Conservation (phyloP, 2,329 filamentous ascomycete species). For the Juglanconis oblonga region DNA sequence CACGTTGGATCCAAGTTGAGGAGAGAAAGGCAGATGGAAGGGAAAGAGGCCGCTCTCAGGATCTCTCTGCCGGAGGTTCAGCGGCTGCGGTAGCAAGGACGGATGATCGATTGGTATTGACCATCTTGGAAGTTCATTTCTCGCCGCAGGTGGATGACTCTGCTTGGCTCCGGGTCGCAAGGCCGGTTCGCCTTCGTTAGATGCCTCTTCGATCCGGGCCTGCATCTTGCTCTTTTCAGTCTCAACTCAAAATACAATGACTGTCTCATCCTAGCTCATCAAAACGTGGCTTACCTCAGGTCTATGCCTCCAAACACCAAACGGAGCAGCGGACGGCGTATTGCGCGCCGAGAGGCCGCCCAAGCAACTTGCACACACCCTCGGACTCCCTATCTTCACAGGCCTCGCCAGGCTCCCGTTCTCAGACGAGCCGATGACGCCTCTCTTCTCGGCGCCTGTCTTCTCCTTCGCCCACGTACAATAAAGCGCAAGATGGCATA, state of each 20-base stretch:
- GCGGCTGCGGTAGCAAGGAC: neutral
- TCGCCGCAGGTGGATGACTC: neutral
- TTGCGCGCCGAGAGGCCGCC: neutral
- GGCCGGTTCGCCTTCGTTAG: neutral
- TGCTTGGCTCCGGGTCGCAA: neutral
- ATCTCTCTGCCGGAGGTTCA: neutral
- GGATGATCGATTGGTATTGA: neutral
- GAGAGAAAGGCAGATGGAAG: neutral
- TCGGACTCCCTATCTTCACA: neutral
- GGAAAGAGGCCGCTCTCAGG: neutral
- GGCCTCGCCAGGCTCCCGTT: neutral
- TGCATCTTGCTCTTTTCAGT: neutral
- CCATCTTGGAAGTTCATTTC: neutral
- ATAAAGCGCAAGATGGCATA: slow-evolving; percentile 9
- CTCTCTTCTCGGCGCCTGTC: neutral
- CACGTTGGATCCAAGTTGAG: neutral
- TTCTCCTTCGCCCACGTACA: neutral
- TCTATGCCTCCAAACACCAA: neutral
- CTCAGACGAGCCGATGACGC: neutral
- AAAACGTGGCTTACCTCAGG: neutral
- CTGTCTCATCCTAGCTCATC: neutral
- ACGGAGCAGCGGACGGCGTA: neutral
- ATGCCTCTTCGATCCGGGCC: neutral
- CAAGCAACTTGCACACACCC: neutral
- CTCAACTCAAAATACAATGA: neutral